Conservation (phyloP, 768 basidiomycete genomes). For the Collybia nuda region DNA sequence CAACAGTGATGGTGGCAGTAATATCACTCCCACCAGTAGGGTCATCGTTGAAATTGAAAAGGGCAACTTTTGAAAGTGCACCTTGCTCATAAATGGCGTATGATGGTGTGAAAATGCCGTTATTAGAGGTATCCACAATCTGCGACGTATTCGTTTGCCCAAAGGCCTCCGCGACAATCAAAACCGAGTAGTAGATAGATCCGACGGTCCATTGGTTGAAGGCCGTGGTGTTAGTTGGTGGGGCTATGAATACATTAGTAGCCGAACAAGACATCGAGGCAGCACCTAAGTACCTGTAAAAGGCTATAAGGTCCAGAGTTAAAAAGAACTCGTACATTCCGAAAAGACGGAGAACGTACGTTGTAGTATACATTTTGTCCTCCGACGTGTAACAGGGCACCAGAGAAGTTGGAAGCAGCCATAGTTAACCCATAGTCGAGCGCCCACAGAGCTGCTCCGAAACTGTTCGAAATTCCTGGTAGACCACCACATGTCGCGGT, state of each 20-base stretch:
- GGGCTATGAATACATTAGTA: constrained; percentile 21
- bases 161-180: constrained; percentile 70
- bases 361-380: constrained; percentile 72
- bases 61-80: constrained; percentile 54
- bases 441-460: constrained; percentile 65
- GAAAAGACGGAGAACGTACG: constrained; percentile 31
- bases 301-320: constrained; percentile 48
- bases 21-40: constrained; percentile 52
- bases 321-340: constrained; percentile 24
- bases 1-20: constrained; percentile 47
- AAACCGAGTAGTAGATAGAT: constrained; percentile 69
- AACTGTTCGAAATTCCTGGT: constrained; percentile 59
- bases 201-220: constrained; percentile 75
- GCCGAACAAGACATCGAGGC: not conserved
- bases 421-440: constrained; percentile 64
- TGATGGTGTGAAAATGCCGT: constrained; percentile 55
- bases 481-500: constrained; percentile 71
- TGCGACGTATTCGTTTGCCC: constrained; percentile 65
- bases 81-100: constrained; percentile 79
- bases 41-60: constrained; percentile 77
- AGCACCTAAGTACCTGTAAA: constrained; percentile 49
- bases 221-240: constrained; percentile 52
- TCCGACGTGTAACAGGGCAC: constrained; percentile 58
- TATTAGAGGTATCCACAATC: constrained; percentile 64
- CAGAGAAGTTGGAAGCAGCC: constrained; percentile 57